A percentile compares a stretch with the other conserved stretches of the same genome.
These are phyloP conservation scores for Candida takata DNA, from an alignment of 805 yeast genomes.

Conservation along the genomic window DNA sequence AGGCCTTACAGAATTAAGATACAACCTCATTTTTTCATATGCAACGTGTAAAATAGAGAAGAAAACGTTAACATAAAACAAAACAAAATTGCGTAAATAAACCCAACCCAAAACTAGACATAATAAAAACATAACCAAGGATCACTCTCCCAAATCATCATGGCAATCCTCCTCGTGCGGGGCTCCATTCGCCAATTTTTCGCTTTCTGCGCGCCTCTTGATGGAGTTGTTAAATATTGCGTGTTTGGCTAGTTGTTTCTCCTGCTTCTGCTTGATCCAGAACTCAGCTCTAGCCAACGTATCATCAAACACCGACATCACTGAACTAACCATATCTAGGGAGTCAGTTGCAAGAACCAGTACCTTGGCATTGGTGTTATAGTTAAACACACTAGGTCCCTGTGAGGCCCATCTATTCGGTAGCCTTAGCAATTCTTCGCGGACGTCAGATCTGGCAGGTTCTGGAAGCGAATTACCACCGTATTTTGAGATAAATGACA, in stretches of 20 bases:
- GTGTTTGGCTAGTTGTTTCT: constrained; percentile 26
- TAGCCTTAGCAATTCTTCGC: constrained; percentile 67
- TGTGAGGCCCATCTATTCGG: constrained; percentile 66
- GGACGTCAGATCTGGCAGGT: constrained; percentile 71
- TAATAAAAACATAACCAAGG: too few species aligned
- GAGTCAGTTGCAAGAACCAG: constrained; percentile 84
- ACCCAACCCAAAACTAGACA: too few species aligned
- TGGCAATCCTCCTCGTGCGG: too few species aligned
- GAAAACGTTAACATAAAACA: too few species aligned
- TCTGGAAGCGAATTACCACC: constrained; percentile 72
- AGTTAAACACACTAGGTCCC: constrained; percentile 11
- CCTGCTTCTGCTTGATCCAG: constrained; percentile 57
- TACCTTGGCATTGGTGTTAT: constrained; percentile 58
- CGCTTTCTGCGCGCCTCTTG: constrained; percentile 8
- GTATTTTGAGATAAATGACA: constrained; percentile 76
- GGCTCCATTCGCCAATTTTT: too few species aligned
- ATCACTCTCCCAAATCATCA: too few species aligned
- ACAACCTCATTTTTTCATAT: too few species aligned
- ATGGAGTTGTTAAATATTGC: constrained; percentile 20
- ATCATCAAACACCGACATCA: constrained; percentile 79
- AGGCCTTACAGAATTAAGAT: constrained; percentile 70
- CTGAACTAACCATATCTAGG: constrained; percentile 71
- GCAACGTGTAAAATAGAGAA: too few species aligned
- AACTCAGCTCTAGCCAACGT: constrained; percentile 78
- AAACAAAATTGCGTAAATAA: too few species aligned